Conservation (phyloP, 2,329 filamentous ascomycete species). For the Xylaria sp. region DNA sequence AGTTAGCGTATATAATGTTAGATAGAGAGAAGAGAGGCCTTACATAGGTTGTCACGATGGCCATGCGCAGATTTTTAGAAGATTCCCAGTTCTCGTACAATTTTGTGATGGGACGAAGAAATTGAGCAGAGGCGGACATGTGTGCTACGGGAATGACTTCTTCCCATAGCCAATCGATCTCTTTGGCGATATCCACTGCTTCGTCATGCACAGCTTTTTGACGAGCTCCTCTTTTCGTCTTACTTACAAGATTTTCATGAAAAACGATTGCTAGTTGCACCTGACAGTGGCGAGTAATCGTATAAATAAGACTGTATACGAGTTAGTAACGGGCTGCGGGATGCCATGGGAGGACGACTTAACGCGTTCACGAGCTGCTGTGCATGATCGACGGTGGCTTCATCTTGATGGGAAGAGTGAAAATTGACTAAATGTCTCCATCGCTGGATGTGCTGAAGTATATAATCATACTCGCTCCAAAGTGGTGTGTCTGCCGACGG, state of each 20-base stretch:
- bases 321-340: constrained; percentile 10
- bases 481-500: not conserved
- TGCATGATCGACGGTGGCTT: constrained; percentile 37
- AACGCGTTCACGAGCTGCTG: constrained; percentile 46
- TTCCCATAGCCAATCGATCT: constrained; percentile 50
- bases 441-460: constrained; percentile 28
- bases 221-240: constrained; percentile 16
- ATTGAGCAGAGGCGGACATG: constrained; percentile 49
- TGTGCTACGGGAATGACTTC: constrained; percentile 50
- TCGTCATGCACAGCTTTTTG: constrained; percentile 22
- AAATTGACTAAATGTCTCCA: constrained; percentile 28
- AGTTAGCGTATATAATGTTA: constrained; percentile 15
- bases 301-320: constrained; percentile 28
- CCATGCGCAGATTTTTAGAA: constrained; percentile 19
- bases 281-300: constrained; percentile 35
- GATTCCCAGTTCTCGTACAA: constrained; percentile 26
- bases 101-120: constrained; percentile 42
- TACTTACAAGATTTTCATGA: constrained; percentile 14
- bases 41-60: constrained; percentile 36
- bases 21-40: constrained; percentile 1
- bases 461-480: constrained; percentile 32
- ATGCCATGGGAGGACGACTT: constrained; percentile 11
- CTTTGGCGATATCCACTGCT: constrained; percentile 39
- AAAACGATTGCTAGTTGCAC: constrained; percentile 29
- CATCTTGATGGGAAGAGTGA: not conserved